These are phyloP conservation scores for Rubia yunnanensis DNA, from an alignment of 257 asterid species.

Conservation along the genomic window DNA sequence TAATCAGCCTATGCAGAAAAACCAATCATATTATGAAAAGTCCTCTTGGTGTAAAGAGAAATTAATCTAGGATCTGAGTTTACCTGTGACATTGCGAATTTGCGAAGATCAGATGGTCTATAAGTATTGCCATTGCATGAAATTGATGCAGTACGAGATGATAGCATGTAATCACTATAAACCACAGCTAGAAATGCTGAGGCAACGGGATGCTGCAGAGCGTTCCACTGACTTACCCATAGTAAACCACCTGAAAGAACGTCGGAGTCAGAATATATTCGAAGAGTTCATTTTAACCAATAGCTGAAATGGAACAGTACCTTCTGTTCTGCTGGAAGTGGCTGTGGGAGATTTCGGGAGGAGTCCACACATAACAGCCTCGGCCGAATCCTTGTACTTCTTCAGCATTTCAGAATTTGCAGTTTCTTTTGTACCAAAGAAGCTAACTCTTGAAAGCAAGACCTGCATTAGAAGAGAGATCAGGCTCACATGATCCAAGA, in stretches of 20 bases:
- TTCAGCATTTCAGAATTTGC: constrained; percentile 31
- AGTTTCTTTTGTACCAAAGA: constrained; percentile 47
- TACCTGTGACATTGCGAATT: constrained; percentile 74
- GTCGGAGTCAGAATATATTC: background rate
- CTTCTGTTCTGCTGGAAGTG: constrained; percentile 57
- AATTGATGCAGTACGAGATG: constrained; percentile 47
- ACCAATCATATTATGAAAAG: background rate
- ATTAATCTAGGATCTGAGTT: background rate
- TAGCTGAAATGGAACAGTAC: constrained; percentile 21
- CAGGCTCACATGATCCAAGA: background rate
- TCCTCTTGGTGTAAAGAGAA: background rate
- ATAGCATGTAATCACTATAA: constrained; percentile 74
- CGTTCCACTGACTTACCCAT: constrained; percentile 83
- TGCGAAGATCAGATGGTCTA: constrained; percentile 49
- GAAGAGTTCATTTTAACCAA: background rate
- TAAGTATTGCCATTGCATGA: constrained; percentile 44
- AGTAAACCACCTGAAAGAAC: constrained; percentile 57
- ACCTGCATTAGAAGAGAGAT: constrained; percentile 40
- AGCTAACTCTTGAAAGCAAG: constrained; percentile 61
- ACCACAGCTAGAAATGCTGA: constrained; percentile 69
- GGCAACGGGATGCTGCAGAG: constrained; percentile 85
- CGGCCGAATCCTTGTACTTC: constrained; percentile 65
- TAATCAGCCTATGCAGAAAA: constrained; percentile 48
- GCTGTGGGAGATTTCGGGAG: constrained; percentile 75
- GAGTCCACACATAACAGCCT: constrained; percentile 83